Conservation (phyloP, 495 filamentous ascomycete genomes). For the Penicillium lividum region DNA sequence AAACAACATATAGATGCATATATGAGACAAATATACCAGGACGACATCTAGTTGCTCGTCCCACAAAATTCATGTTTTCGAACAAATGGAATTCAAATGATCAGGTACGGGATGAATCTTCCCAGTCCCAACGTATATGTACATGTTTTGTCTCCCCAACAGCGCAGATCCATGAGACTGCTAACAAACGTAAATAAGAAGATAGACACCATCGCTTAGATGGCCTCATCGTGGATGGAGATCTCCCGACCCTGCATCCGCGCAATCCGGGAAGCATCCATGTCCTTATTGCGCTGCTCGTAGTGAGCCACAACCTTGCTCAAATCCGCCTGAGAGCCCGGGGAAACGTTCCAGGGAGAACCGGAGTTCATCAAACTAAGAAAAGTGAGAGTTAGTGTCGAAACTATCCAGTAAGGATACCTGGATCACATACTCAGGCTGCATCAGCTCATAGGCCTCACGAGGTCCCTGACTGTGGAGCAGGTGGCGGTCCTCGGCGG, state of each 20-base stretch:
- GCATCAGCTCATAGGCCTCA: conserved; percentile 54
- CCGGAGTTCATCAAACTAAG: conserved; percentile 51
- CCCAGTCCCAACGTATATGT: conserved; percentile 42
- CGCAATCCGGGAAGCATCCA: conserved; percentile 49
- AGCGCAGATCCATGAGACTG: conserved; percentile 33
- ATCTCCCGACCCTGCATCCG: conserved; percentile 49
- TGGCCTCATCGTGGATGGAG: conserved; percentile 43
- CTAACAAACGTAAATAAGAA: conserved; percentile 20
- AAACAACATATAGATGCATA: background rate
- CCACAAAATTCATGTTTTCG: conserved; percentile 1
- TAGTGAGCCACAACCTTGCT: conserved; percentile 64
- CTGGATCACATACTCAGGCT: conserved; percentile 64
- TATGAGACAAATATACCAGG: conserved; percentile 7
- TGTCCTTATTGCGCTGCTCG: conserved; percentile 54
- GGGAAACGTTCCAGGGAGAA: conserved; percentile 62
- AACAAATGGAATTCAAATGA: conserved; percentile 34
- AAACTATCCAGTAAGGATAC: background rate
- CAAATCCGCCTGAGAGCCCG: conserved; percentile 62
- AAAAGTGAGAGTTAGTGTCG: background rate
- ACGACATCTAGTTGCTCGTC: background rate
- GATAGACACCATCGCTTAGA: conserved; percentile 10
- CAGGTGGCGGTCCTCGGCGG: conserved; percentile 65
- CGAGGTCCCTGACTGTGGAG: conserved; percentile 56
- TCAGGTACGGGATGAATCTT: conserved; percentile 30
- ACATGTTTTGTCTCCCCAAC: conserved; percentile 35